These are phyloP conservation scores for Hyphopichia khmerensis DNA, from an alignment of 1,139 yeast genomes.

Conservation along the genomic window DNA sequence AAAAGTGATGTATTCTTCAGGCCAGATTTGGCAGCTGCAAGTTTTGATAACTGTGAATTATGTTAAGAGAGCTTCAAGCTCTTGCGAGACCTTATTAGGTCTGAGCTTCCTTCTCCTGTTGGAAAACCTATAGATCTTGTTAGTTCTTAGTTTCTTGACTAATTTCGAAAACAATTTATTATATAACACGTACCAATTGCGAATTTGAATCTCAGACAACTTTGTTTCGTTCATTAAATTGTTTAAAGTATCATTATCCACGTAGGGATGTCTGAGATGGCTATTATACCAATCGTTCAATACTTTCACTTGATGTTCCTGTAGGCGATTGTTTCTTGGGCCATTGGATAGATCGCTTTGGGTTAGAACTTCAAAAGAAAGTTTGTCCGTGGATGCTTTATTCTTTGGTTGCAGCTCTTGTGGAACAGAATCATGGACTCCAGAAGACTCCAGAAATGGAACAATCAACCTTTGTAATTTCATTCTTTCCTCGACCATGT, in stretches of 20 bases:
- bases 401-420: too few species aligned
- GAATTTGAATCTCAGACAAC: conserved; percentile 8
- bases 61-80: conserved; percentile 6
- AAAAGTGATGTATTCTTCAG: too few species aligned
- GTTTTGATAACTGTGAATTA: too few species aligned
- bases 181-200: conserved; percentile 15
- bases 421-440: too few species aligned
- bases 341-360: background rate
- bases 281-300: conserved; percentile 9
- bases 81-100: conserved; percentile 7
- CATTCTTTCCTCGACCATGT: background rate
- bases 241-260: background rate
- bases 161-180: too few species aligned
- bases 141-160: too few species aligned
- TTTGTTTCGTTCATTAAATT: conserved; percentile 4
- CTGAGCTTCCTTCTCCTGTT: conserved; percentile 11
- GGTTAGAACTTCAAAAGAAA: background rate
- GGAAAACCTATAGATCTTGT: conserved; percentile 10
- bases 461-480: background rate
- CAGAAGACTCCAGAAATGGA: background rate
- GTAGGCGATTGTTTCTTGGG: background rate
- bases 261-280: conserved; percentile 4
- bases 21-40: too few species aligned
- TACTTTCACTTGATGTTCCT: conserved; percentile 5
- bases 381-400: background rate